Base-by-base conservation (phyloP, 495 filamentous ascomycete genomes). In the Apodospora peruviana region DNA sequence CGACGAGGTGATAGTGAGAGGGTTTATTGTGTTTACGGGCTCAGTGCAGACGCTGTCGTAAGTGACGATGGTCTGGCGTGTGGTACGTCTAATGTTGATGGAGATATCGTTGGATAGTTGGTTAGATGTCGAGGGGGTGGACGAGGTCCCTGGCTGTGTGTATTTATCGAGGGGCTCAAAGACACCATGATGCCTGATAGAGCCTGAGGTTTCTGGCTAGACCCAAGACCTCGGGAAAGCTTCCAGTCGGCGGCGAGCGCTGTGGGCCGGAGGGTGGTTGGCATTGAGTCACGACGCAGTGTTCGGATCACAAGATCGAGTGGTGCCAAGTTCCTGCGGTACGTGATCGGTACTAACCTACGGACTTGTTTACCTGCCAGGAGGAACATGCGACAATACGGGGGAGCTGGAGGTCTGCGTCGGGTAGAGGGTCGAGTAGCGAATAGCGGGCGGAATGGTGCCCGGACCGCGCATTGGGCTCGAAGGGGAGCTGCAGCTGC, bases 391-490 rank as follows among this genome's bases (percentile, higher is more conserved):
- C n/a, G n/a, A n/a, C n/a, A 51, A 49, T 41, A 32, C 45, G 55
- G 43, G 55, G 29, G 55, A 43, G 39, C 7, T 5, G 14, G 5
- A 32, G 27, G n/a, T n/a, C n/a, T n/a, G n/a, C n/a, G n/a, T n/a
- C n/a, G n/a, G n/a, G n/a, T n/a, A n/a, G n/a, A n/a, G n/a, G n/a
- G n/a, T n/a, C n/a, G n/a, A n/a, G n/a, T n/a, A n/a, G n/a, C n/a
- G n/a, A n/a, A n/a, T n/a, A n/a, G n/a, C n/a, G n/a, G n/a, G n/a
- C n/a, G n/a, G n/a, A n/a, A n/a, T n/a, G 14, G 27, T 32, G 27
- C 27, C 27, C 27, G 27, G 27, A 14, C 27, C 27, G 27, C 7
- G 54, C 43, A 57, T 61, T 58, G 58, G 58, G 58, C 58, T 61
- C 46, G 20, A 46, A 42, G 38, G 23, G n/a, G 37, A 23, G 27